These are phyloP conservation scores for Aureobasidium sp. DNA, from an alignment of 2,329 filamentous ascomycete genomes.

Conservation along the genomic window DNA sequence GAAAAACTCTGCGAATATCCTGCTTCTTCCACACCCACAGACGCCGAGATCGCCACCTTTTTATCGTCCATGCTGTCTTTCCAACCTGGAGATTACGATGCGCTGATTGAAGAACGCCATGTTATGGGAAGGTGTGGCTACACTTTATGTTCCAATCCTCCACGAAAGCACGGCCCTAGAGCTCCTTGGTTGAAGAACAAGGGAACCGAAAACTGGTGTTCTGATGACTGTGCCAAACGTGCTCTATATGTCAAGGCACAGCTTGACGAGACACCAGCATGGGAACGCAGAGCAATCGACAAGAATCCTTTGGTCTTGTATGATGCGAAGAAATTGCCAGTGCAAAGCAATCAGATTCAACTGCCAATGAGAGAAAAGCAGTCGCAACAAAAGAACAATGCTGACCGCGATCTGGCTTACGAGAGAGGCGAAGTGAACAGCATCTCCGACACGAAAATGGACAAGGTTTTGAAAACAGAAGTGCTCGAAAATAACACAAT, in stretches of 20 bases:
- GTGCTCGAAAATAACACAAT: constrained; percentile 28
- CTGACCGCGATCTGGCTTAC: constrained; percentile 34
- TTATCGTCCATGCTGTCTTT: constrained; percentile 63
- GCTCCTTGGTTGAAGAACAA: constrained; percentile 59
- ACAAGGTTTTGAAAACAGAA: constrained; percentile 27
- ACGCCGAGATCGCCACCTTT: constrained; percentile 59
- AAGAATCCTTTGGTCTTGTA: constrained; percentile 35
- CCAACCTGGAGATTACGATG: constrained; percentile 83
- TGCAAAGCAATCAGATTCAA: background rate
- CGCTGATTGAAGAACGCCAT: constrained; percentile 81
- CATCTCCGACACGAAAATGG: constrained; percentile 24
- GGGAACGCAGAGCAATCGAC: constrained; percentile 60
- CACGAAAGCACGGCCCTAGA: constrained; percentile 42
- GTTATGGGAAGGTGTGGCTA: constrained; percentile 79
- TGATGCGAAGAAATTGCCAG: constrained; percentile 25
- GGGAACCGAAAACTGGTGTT: constrained; percentile 83
- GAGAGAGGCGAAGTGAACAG: constrained; percentile 37
- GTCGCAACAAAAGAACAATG: constrained; percentile 1
- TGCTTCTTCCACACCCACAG: constrained; percentile 41
- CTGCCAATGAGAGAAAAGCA: background rate
- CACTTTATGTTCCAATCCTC: constrained; percentile 63
- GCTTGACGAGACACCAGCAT: constrained; percentile 75
- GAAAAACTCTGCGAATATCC: constrained; percentile 64
- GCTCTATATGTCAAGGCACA: constrained; percentile 86
- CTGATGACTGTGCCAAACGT: constrained; percentile 65